Evolutionary conservation across 2,329 filamentous ascomycete species (phyloP).

Genomic region (Cordyceps cicadae): DNA sequence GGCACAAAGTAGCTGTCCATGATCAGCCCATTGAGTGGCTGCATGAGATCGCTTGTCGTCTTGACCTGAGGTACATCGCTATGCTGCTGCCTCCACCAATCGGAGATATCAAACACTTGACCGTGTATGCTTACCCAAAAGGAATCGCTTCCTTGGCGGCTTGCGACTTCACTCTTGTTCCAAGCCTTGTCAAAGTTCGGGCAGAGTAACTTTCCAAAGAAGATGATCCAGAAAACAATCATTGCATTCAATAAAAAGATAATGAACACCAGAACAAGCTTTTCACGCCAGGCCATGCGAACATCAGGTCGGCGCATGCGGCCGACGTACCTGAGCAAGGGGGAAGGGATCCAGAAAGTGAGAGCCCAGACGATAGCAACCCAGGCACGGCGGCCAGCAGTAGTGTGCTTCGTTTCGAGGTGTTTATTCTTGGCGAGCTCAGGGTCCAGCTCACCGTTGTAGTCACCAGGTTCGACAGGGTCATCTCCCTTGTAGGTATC

Average conservation of each 20-base stretch:
- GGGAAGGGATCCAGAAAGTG: constrained; percentile 93
- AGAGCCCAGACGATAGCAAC: constrained; percentile 73
- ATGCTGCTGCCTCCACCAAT: constrained; percentile 80
- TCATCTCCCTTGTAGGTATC: constrained; percentile 69
- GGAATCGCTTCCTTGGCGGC: constrained; percentile 64
- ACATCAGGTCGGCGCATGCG: constrained; percentile 97
- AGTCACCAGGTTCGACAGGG: constrained; percentile 63
- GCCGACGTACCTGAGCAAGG: constrained; percentile 68
- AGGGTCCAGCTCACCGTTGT: constrained; percentile 62
- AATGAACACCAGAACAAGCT: constrained; percentile 71
- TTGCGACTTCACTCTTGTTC: constrained; percentile 59
- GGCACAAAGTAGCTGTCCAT: constrained; percentile 80
- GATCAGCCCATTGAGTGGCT: constrained; percentile 66
- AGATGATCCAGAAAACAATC: constrained; percentile 88
- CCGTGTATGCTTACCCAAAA: constrained; percentile 85
- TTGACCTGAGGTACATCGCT: constrained; percentile 58
- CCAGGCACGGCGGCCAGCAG: constrained; percentile 64
- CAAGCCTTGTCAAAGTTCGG: constrained; percentile 89
- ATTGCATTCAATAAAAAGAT: constrained; percentile 74
- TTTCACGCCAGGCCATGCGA: constrained; percentile 95
- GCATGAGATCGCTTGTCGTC: constrained; percentile 58
- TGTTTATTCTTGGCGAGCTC: constrained; percentile 70
- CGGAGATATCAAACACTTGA: constrained; percentile 82
- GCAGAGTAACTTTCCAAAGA: constrained; percentile 76
- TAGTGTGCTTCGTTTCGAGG: constrained; percentile 61